phyloP scores from a whole-genome alignment of 495 filamentous ascomycete genomes.

The Trichoderma gamsii region DNA sequence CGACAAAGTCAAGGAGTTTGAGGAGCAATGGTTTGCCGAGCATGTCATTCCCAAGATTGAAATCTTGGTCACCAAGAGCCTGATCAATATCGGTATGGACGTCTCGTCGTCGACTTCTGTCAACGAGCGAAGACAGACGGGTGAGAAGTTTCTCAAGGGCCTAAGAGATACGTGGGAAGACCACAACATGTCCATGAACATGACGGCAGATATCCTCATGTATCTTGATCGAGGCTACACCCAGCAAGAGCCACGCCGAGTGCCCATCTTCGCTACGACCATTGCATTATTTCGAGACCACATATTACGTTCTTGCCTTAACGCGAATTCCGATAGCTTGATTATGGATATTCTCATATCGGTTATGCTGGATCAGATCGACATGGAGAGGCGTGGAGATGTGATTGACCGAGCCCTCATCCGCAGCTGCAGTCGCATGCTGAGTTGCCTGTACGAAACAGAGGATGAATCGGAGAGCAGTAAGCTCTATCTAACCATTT shows the following conservation, averaged over 20 bases:
- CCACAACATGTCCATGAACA: conserved; percentile 88
- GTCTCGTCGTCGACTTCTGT: conserved; percentile 51
- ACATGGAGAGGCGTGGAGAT: conserved; percentile 86
- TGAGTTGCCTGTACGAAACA: conserved; percentile 83
- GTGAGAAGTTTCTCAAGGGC: conserved; percentile 74
- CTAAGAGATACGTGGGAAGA: conserved; percentile 77
- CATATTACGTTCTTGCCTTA: conserved; percentile 52
- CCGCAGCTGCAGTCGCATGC: conserved; percentile 79
- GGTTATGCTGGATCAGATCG: conserved; percentile 83
- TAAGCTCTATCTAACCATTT: conserved; percentile 76
- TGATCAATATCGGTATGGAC: conserved; percentile 44
- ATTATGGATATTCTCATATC: conserved; percentile 65
- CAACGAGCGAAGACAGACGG: conserved; percentile 69
- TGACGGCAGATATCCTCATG: conserved; percentile 97
- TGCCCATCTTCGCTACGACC: conserved; percentile 72
- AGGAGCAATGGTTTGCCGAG: conserved; percentile 68
- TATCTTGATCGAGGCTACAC: conserved; percentile 90
- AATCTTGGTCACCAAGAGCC: conserved; percentile 53
- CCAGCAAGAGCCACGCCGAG: conserved; percentile 57
- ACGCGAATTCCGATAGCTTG: conserved; percentile 30
- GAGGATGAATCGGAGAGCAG: conserved; percentile 64
- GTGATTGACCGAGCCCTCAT: conserved; percentile 79
- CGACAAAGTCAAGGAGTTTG: conserved; percentile 67
- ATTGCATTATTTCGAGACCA: conserved; percentile 86
- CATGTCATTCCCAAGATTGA: conserved; percentile 60